Percentiles rank a stretch among this genome's conserved stretches.
Evolutionary conservation across 495 filamentous ascomycete genomes (phyloP).

Genomic region (Cairneyella variabilis): DNA sequence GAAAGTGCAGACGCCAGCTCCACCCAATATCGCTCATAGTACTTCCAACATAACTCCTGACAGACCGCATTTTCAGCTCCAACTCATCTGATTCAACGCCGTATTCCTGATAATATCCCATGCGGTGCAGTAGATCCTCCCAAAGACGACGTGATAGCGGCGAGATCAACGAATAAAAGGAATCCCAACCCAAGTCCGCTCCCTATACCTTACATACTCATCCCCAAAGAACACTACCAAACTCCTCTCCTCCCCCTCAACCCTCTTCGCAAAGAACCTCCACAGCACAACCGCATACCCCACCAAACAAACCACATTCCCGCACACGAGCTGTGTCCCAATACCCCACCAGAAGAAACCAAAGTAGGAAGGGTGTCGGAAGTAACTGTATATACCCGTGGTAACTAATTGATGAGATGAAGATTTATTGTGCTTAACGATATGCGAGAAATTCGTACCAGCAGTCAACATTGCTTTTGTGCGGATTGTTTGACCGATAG

Average conservation of each 20-base stretch:
- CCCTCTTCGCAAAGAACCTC: slow-evolving; percentile 74
- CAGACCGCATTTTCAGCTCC: no score
- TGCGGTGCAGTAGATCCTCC: no score
- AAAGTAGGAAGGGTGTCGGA: slow-evolving; percentile 91
- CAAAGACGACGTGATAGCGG: no score
- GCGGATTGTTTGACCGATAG: slow-evolving; percentile 67
- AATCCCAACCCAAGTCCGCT: slow-evolving; percentile 66
- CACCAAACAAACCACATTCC: slow-evolving; percentile 74
- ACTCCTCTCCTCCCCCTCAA: slow-evolving; percentile 73
- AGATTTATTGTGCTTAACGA: slow-evolving; percentile 63
- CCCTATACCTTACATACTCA: slow-evolving; percentile 73
- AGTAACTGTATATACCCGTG: slow-evolving; percentile 54
- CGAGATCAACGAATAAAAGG: no score
- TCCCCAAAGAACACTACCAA: slow-evolving; percentile 79
- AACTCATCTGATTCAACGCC: no score
- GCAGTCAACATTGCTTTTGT: slow-evolving; percentile 84
- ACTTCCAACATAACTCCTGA: no score
- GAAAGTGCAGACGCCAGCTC: no score
- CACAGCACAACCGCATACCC: slow-evolving; percentile 74
- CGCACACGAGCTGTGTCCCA: slow-evolving; percentile 88
- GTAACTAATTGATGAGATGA: slow-evolving; percentile 76
- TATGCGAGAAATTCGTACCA: slow-evolving; percentile 88
- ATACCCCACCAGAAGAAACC: slow-evolving; percentile 98
- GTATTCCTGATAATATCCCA: no score
- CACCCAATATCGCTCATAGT: no score